Percentiles rank a stretch among this genome's conserved stretches.
These are phyloP conservation scores for Purshia tridentata DNA, from an alignment of 306 rosid genomes.

Conservation along the genomic window DNA sequence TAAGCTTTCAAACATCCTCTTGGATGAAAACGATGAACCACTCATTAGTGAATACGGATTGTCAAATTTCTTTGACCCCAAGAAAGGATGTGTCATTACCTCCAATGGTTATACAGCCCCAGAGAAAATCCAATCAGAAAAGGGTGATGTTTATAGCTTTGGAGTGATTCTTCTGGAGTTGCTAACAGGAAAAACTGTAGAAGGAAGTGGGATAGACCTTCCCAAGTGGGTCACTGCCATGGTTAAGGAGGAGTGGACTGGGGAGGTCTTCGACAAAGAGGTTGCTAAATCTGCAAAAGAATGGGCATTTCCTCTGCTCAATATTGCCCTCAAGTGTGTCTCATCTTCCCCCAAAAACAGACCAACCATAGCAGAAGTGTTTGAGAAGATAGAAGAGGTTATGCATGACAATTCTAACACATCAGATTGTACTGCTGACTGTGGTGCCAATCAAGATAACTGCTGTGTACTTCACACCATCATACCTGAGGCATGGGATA, in stretches of 20 bases:
- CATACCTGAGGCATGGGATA: conserved; percentile 69
- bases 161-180: conserved; percentile 63
- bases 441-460: conserved; percentile 20
- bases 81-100: conserved; percentile 30
- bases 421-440: conserved; percentile 25
- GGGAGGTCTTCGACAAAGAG: conserved; percentile 72
- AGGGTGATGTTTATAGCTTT: conserved; percentile 64
- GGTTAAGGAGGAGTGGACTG: conserved; percentile 84
- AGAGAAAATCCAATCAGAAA: conserved; percentile 54
- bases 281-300: conserved; percentile 39
- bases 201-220: conserved; percentile 53
- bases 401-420: conserved; percentile 26
- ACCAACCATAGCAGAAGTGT: conserved; percentile 46
- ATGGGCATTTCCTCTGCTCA: conserved; percentile 48
- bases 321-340: conserved; percentile 53
- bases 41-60: conserved; percentile 68
- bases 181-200: conserved; percentile 62
- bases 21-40: conserved; percentile 50
- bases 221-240: conserved; percentile 77
- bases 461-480: conserved; percentile 56
- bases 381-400: conserved; percentile 54
- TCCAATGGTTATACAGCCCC: conserved; percentile 62
- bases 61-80: conserved; percentile 51
- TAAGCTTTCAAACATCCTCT: conserved; percentile 70
- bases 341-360: conserved; percentile 50